Base-by-base conservation (phyloP, 1,284 basidiomycete genomes). In the Ceraceosorus guamensis region DNA sequence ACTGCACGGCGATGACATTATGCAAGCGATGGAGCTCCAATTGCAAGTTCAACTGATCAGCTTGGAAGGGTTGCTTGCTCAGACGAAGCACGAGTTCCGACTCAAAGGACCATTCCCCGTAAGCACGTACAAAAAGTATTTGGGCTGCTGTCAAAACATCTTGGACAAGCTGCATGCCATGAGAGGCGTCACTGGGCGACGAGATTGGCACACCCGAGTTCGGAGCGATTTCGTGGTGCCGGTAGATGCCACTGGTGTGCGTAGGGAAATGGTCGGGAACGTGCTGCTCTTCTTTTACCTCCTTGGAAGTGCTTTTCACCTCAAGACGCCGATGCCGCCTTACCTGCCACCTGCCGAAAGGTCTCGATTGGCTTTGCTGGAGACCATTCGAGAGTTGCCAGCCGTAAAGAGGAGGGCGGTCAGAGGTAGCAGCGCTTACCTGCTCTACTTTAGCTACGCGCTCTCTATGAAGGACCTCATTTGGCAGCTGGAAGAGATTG, bases 341-440 rank as follows among this genome's bases (percentile, higher is more conserved):
- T 96, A 92, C 76, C 83, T 98, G 0, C 93, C 93, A 2, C 91
- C 91, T 0, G 92, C 88, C 0, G 89, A 91, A 68, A 81, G 85
- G 61, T 84, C 89, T 1, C 83, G 92, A 53, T 81, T 85, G 57
- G 82, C 84, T 13, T 79, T 97, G 70, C 50, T 73, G 56, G 83
- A 85, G 2, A 48, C 57, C 37, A 68, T 70, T 37, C 53, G 66
- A 3, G 81, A 81, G 46, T 81, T 96, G 14, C 87, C 92, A 39
- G 84, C 91, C 5, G 89, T 95, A 13, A 86, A 85, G 66, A 66
- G 73, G 34, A 66, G 79, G 10, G 75, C 86, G 81, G 73, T 85
- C 81, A 54, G 63, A 6, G 65, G 67, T 5, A 79, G 79, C 6
- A 90, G 89, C 5, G 82, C 86, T 39, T 89, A 92, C 67, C 55